These are phyloP conservation scores for Chlamydomonas schloesseri DNA, from an alignment of 139 green algal species.

Conservation along the genomic window DNA sequence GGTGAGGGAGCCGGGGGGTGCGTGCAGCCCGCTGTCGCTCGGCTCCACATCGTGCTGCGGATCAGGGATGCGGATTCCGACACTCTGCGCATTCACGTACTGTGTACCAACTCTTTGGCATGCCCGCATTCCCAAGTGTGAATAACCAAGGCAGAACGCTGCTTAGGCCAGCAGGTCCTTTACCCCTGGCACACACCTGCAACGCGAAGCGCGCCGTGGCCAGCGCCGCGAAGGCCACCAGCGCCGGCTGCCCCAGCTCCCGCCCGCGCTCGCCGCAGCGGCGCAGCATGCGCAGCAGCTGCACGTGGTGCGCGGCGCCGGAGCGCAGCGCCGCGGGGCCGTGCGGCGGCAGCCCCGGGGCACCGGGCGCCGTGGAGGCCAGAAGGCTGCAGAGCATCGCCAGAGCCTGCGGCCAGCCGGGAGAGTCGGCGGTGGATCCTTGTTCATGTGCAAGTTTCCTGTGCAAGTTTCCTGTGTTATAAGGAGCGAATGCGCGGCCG, in stretches of 20 bases:
- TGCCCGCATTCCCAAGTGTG: too few species aligned
- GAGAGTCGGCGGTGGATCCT: constrained; percentile 55
- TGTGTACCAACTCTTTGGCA: too few species aligned
- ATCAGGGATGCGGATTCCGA: too few species aligned
- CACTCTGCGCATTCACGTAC: too few species aligned
- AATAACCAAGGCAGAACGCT: too few species aligned
- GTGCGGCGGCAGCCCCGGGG: constrained; percentile 21
- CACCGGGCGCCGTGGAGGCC: constrained; percentile 55
- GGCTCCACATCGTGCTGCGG: constrained; percentile 54
- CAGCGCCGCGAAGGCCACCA: constrained; percentile 65
- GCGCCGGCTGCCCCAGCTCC: constrained; percentile 70
- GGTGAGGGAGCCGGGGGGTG: constrained; percentile 31
- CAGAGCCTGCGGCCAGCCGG: constrained; percentile 61
- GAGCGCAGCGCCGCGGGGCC: constrained; percentile 35
- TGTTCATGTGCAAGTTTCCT: too few species aligned
- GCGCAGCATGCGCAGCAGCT: constrained; percentile 72
- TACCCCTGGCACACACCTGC: too few species aligned
- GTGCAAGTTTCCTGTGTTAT: too few species aligned
- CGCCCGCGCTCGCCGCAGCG: constrained; percentile 50
- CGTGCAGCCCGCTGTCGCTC: constrained; percentile 31
- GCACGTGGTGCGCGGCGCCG: constrained; percentile 52
- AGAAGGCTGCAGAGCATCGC: constrained; percentile 65
- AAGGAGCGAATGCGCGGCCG: too few species aligned
- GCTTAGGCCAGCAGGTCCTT: too few species aligned
- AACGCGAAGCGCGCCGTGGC: constrained; percentile 62